Percentiles rank a stretch among this genome's conserved stretches.
Evolutionary conservation across 2,329 filamentous ascomycete genomes (phyloP).

Genomic region (Xenosphaeropsis pyriputrescens): DNA sequence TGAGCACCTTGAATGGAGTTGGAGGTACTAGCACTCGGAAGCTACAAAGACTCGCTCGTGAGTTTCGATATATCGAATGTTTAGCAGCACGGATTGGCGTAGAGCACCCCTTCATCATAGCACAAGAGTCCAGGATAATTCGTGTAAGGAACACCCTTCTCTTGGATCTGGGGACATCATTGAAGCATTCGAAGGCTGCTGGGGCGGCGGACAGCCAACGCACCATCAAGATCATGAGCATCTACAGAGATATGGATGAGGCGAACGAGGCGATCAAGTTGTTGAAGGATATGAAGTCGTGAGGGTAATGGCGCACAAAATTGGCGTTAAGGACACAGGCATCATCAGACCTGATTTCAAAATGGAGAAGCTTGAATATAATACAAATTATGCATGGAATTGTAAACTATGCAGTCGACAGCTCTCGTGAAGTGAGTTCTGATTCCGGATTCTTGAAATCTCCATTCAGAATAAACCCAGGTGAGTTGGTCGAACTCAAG

Average conservation of each 20-base stretch:
- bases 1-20: constrained; percentile 10
- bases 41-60: constrained; percentile 38
- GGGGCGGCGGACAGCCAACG: constrained; percentile 22
- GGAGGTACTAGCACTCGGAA: constrained; percentile 16
- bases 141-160: constrained; percentile 47
- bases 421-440: constrained; percentile 33
- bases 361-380: constrained; percentile 15
- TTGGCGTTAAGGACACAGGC: neutral
- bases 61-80: constrained; percentile 39
- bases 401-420: constrained; percentile 37
- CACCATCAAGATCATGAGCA: constrained; percentile 37
- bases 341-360: too few species aligned
- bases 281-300: constrained; percentile 14
- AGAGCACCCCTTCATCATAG: constrained; percentile 47
- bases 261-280: constrained; percentile 41
- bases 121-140: constrained; percentile 37
- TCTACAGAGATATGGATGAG: constrained; percentile 48
- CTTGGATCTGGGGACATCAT: constrained; percentile 46
- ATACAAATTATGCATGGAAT: constrained; percentile 25
- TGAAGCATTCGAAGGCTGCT: constrained; percentile 37
- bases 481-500: constrained; percentile 73
- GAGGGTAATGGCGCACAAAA: constrained; percentile 2
- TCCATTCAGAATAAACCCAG: constrained; percentile 77
- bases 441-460: constrained; percentile 52
- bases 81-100: constrained; percentile 33